Conservation (phyloP, 352 stramenopile species). For the Phytophthora pisi region DNA sequence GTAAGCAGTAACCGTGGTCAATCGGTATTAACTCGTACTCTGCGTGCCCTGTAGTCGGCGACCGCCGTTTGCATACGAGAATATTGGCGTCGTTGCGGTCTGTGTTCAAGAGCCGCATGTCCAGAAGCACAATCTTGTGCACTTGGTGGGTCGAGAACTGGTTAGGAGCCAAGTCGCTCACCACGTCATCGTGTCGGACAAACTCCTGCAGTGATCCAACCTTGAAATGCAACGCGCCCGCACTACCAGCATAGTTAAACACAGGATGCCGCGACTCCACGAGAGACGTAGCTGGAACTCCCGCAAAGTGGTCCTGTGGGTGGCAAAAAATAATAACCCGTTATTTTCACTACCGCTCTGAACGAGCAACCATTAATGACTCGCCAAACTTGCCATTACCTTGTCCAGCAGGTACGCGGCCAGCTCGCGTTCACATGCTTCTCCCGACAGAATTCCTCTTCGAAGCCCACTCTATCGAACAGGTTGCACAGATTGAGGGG, state of each 20-base stretch:
- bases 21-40: constrained; percentile 98
- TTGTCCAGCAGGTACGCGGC: constrained; percentile 97
- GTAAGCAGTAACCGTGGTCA: constrained; percentile 98
- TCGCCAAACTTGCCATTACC: constrained; percentile 24
- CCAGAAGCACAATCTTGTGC: constrained; percentile 98
- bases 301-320: constrained; percentile 84
- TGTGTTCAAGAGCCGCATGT: constrained; percentile 98
- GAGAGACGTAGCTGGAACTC: constrained; percentile 77
- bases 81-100: constrained; percentile 99
- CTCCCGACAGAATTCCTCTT: constrained; percentile 94
- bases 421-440: constrained; percentile 97
- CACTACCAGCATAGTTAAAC: constrained; percentile 71
- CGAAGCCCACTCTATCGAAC: constrained; percentile 75
- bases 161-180: constrained; percentile 93
- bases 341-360: not conserved
- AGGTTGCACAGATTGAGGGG: not conserved
- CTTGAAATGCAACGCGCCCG: constrained; percentile 82
- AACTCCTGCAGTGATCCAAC: constrained; percentile 98
- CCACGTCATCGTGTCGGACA: constrained; percentile 94
- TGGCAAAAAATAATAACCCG: constrained; percentile 32
- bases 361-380: not conserved
- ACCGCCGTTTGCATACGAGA: constrained; percentile 89
- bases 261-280: constrained; percentile 77
- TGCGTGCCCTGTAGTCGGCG: constrained; percentile 45
- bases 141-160: constrained; percentile 93